Conservation (phyloP, 148 eudicot species). For the Vaccinium myrtillus region DNA sequence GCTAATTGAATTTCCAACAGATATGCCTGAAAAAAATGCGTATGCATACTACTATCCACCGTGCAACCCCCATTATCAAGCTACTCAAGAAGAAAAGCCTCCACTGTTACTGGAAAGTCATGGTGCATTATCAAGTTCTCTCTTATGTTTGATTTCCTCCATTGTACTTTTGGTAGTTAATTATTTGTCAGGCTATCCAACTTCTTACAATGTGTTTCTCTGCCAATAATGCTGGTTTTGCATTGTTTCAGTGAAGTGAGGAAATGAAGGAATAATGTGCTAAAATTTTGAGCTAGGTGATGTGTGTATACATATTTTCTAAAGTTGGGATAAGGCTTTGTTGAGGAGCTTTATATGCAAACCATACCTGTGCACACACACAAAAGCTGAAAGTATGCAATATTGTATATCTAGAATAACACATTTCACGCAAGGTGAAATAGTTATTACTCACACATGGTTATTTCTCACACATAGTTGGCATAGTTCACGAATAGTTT, state of each 20-base stretch:
- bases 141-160: neutral
- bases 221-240: constrained; percentile 3
- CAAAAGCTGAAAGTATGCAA: neutral
- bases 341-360: neutral
- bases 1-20: constrained; percentile 80
- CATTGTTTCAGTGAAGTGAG: neutral
- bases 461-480: neutral
- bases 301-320: neutral
- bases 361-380: neutral
- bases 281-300: neutral
- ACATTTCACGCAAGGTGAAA: neutral
- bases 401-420: neutral
- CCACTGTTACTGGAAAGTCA: constrained; percentile 83
- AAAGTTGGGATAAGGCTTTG: neutral
- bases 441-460: neutral
- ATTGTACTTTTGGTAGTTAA: neutral
- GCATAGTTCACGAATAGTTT: neutral
- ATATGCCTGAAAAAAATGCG: constrained; percentile 64
- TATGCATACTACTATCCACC: constrained; percentile 93
- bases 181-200: neutral
- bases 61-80: constrained; percentile 59
- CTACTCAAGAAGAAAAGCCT: constrained; percentile 71
- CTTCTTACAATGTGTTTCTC: neutral
- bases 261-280: neutral
- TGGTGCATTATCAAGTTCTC: constrained; percentile 41